phyloP scores from a whole-genome alignment of 2,329 filamentous ascomycete genomes.

The Aspergillus neotritici region DNA sequence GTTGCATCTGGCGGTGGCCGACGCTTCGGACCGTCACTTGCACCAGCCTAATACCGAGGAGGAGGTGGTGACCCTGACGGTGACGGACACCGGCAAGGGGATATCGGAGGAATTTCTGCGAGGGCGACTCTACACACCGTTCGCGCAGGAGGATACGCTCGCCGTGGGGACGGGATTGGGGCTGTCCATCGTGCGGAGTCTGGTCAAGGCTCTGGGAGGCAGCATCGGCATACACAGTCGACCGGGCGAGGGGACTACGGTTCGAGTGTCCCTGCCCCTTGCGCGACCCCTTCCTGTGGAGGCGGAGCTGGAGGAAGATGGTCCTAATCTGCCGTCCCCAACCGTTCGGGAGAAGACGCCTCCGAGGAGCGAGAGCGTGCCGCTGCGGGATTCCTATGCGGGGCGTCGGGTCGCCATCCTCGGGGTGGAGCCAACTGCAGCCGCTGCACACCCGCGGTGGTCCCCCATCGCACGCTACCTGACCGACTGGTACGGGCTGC shows the following conservation, averaged over 20 bases:
- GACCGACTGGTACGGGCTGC: conserved; percentile 34
- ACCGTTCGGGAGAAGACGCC: conserved; percentile 14
- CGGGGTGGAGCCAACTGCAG: conserved; percentile 18
- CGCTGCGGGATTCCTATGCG: conserved; percentile 22
- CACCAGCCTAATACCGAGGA: conserved; percentile 25
- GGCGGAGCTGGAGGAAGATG: conserved; percentile 6
- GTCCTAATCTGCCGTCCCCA: conserved; percentile 10
- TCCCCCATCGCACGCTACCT: conserved; percentile 27
- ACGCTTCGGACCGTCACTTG: conserved; percentile 26
- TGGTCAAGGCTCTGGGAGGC: conserved; percentile 57
- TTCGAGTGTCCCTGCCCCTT: conserved; percentile 47
- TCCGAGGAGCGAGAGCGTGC: conserved; percentile 14
- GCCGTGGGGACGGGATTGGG: conserved; percentile 50
- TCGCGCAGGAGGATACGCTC: conserved; percentile 56
- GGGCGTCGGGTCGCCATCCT: conserved; percentile 27
- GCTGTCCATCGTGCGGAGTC: conserved; percentile 57
- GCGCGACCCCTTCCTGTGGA: conserved; percentile 22
- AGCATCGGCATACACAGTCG: conserved; percentile 53
- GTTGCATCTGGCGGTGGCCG: conserved; percentile 33
- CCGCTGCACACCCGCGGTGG: conserved; percentile 20
- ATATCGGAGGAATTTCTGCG: conserved; percentile 59
- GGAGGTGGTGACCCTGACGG: conserved; percentile 39
- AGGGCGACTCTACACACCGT: conserved; percentile 54
- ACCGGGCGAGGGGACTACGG: conserved; percentile 51
- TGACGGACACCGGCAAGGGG: conserved; percentile 61